phyloP scores from a whole-genome alignment of 768 basidiomycete species.

The Suillus subalutaceus region DNA sequence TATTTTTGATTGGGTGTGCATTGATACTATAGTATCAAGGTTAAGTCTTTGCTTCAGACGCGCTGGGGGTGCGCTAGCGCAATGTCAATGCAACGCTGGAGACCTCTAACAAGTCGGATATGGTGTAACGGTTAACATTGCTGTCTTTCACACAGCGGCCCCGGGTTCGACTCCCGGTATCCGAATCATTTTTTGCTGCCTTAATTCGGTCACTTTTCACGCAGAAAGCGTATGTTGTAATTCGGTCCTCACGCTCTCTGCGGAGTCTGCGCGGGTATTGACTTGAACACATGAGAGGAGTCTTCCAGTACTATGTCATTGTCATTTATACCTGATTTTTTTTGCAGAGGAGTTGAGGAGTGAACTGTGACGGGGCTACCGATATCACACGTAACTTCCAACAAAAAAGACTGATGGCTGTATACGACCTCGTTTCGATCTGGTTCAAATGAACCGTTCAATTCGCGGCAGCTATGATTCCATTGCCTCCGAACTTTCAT shows the following conservation, averaged over 20 bases:
- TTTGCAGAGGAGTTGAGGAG: too few species aligned
- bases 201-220: background rate
- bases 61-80: background rate
- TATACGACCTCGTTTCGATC: too few species aligned
- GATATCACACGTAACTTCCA: too few species aligned
- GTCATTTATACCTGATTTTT: too few species aligned
- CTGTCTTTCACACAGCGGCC: conserved; percentile 25
- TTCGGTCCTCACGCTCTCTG: background rate
- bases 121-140: conserved; percentile 25
- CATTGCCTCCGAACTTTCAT: too few species aligned
- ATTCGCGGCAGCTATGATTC: too few species aligned
- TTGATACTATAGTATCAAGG: too few species aligned
- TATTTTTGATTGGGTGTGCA: background rate
- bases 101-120: conserved; percentile 14
- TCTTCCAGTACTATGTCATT: too few species aligned
- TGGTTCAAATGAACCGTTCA: too few species aligned
- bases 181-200: conserved; percentile 15
- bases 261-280: background rate
- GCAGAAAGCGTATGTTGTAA: background rate
- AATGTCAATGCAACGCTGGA: background rate
- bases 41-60: too few species aligned
- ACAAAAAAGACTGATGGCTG: too few species aligned
- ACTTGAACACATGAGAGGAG: background rate
- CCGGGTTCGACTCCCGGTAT: conserved; percentile 25
- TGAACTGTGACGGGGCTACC: too few species aligned